These are phyloP conservation scores for Alternaria tenuissima DNA, from an alignment of 2,329 filamentous ascomycete genomes.

Conservation along the genomic window DNA sequence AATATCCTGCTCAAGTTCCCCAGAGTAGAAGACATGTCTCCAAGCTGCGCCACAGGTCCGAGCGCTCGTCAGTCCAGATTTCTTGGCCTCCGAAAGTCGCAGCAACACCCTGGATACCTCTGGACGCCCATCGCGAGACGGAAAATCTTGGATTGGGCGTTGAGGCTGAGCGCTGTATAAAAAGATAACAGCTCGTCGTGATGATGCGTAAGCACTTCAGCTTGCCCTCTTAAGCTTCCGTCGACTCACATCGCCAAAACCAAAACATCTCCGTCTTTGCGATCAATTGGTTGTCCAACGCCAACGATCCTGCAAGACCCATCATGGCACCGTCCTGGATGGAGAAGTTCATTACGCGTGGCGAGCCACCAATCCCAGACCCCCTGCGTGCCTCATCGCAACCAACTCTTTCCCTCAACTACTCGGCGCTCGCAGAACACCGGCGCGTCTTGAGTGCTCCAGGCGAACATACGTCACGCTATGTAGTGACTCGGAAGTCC, in stretches of 20 bases:
- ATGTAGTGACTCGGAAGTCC: not conserved
- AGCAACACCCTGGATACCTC: no score
- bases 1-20: no score
- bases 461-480: rapidly evolving
- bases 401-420: not conserved
- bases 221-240: no score
- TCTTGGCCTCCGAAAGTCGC: no score
- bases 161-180: no score
- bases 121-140: no score
- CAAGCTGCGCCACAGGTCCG: no score
- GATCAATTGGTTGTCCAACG: not conserved
- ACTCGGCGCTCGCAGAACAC: not conserved
- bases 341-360: not conserved
- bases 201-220: no score
- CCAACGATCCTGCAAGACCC: not conserved
- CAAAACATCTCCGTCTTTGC: not conserved
- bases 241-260: not conserved
- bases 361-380: not conserved
- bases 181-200: no score
- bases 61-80: no score
- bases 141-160: no score
- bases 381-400: not conserved
- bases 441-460: rapidly evolving
- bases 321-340: not conserved
- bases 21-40: no score